Base-by-base conservation (phyloP, 768 basidiomycete species). In the Ramaria sp. region DNA sequence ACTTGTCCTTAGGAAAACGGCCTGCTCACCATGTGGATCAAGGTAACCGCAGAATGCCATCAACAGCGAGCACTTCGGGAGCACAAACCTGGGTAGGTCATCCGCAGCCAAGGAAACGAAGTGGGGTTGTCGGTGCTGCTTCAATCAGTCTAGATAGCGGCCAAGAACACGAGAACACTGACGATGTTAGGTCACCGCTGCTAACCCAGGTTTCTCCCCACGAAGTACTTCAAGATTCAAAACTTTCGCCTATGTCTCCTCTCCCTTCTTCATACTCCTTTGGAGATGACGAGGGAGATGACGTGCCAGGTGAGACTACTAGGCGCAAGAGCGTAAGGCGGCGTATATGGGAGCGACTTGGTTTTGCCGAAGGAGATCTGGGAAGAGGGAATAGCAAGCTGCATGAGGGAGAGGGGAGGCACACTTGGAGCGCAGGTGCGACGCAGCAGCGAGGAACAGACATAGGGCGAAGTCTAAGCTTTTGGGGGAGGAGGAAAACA, bases 271-370 rank as follows among this genome's bases (percentile, higher is more conserved):
- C 16, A 5, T 45, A 45, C 27, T 20, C 24, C 13, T 45, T 5
- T 45, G 44, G 44, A 3, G 44, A 60, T 47, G 57, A 58, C 39
- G 55, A 59, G 20, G 63, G 59, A 61, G 65, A 41, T 57, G 6
- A 57, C 52, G 50, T 56, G 27, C 74, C 74, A 0, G 76, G 73
- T 66, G 77, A 75, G 54, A 66, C 70, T 28, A 63, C 76, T 18
- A 69, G 74, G 6, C 74, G 76, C 58, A 75, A 71, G 61, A 76
- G 74, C 58, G 78, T 79, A 61, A 72, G 76, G 48, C 73, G 77
- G 8, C 73, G 70, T 9, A 74, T 79, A 32, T 61, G 79, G 44
- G 74, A 73, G 59, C 68, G 65, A 58, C 65, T 69, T 16, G 62
- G 61, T 30, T 50, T 52, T 8, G 62, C 24, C 5, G 34, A 25